Evolutionary conservation across 768 basidiomycete species (phyloP).

Genomic region (Amanita inopinata): DNA sequence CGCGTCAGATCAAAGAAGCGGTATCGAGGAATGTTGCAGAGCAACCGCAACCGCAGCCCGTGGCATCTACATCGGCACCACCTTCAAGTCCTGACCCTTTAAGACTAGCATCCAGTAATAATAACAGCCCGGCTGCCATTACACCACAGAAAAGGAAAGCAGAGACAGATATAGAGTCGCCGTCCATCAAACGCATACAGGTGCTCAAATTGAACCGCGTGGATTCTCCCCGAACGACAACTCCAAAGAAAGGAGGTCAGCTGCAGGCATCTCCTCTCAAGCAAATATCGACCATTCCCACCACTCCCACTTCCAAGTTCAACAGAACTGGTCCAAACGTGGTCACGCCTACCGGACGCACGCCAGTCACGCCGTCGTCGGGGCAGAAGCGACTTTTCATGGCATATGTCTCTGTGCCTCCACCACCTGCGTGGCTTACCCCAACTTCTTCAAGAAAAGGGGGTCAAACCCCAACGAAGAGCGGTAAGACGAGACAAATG

Average conservation of each 20-base stretch:
- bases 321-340: not conserved
- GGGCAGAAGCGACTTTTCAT: slow-evolving; percentile 11
- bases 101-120: slow-evolving; percentile 26
- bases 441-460: slow-evolving; percentile 29
- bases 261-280: slow-evolving; percentile 6
- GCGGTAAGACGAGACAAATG: slow-evolving; percentile 19
- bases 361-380: slow-evolving; percentile 3
- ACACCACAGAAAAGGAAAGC: slow-evolving; percentile 71
- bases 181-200: slow-evolving; percentile 51
- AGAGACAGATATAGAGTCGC: slow-evolving; percentile 47
- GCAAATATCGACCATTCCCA: slow-evolving; percentile 2
- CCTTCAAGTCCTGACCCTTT: slow-evolving; percentile 47
- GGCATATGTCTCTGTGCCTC: slow-evolving; percentile 38
- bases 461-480: slow-evolving; percentile 5
- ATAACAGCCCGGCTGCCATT: slow-evolving; percentile 16
- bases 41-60: too few species aligned
- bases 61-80: slow-evolving; percentile 17
- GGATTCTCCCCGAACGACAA: slow-evolving; percentile 11
- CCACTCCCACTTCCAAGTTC: slow-evolving; percentile 2
- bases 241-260: slow-evolving; percentile 3
- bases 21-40: slow-evolving; percentile 13
- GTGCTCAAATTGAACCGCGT: slow-evolving; percentile 17
- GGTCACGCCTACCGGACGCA: not conserved
- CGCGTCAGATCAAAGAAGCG: slow-evolving; percentile 26
- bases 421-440: slow-evolving; percentile 26